Evolutionary conservation across 1,284 basidiomycete species (phyloP).

Genomic region (Rhodotorula sp.): DNA sequence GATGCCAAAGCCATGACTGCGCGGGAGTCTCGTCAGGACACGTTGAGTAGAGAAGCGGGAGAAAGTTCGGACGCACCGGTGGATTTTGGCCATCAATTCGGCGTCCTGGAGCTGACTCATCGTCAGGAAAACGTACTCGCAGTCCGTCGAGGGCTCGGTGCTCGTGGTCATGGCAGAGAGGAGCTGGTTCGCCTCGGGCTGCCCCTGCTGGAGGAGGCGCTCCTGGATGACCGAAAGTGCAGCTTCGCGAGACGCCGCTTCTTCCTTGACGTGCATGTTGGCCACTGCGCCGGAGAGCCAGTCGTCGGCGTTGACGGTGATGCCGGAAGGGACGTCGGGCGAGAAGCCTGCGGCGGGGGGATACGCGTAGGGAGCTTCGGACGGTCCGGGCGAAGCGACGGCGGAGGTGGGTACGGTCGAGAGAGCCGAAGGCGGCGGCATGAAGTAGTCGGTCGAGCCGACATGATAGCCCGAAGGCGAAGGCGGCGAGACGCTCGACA

Average conservation of each 20-base stretch:
- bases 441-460: slow-evolving; percentile 17
- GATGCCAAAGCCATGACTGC: slow-evolving; percentile 27
- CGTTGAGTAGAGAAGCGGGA: no score
- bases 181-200: not conserved
- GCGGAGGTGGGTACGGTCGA: not conserved
- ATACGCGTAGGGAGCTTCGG: not conserved
- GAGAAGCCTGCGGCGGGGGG: not conserved
- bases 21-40: not conserved
- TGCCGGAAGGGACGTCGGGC: not conserved
- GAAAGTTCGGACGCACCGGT: slow-evolving; percentile 7
- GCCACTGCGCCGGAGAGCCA: not conserved
- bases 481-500: not conserved
- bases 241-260: slow-evolving; percentile 3
- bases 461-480: slow-evolving; percentile 15
- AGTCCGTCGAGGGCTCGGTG: slow-evolving; percentile 1
- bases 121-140: slow-evolving; percentile 25
- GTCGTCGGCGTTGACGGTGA: not conserved
- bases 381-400: not conserved
- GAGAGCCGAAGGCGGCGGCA: not conserved
- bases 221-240: slow-evolving; percentile 14
- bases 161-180: not conserved
- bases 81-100: slow-evolving; percentile 11
- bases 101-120: slow-evolving; percentile 18
- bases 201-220: not conserved
- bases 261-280: not conserved